Evolutionary conservation across 2,329 filamentous ascomycete species (phyloP), one percentile per base, ranked within the genome.

Genomic region (Aspergillus jensenii): DNA sequence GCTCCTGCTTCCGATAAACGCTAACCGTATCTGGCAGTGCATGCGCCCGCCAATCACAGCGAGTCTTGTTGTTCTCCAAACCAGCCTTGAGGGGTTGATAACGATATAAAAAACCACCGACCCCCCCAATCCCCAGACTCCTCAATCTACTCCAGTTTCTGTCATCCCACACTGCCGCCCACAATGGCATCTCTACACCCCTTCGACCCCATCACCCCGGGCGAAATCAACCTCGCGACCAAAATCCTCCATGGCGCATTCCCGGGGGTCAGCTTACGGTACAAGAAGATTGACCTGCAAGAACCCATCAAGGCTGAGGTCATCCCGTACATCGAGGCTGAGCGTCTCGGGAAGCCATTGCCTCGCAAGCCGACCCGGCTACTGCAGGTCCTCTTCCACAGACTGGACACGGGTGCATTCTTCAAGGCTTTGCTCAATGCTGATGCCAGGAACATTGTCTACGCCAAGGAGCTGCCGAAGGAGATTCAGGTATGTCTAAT

Each of bases 271-370:
- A 58, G 65, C 25, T 61, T 80, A 31, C 73, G 77, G 6, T 87
- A 85, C 79, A 90, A 90, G 75, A 83, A 82, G 64, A 82, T 91
- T 51, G 89, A 85, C 21, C 77, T 89, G 3, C 81, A 87, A 52
- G 86, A 90, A 66, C 87, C 87, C 3, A 77, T 79, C 40, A 90
- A 90, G 77, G 75, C 75, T 39, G 78, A 84, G 62, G 78, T 81
- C 60, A 68, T 86, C 6, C 79, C 81, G n/a, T 89, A 87, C 69
- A 74, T 85, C 17, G 85, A 87, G 51, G 87, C 85, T 39, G 87
- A 89, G 67, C 81, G 85, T 56, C 74, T 75, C 31, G 80, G 82
- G 25, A 71, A 72, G 19, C 75, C 79, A 3, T 74, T 83, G 2
- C 80, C 81, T 3, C 74, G 73, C 3, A 79, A 78, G 52, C 85